These are phyloP conservation scores for Ceratocystis ficicola DNA, from an alignment of 2,329 filamentous ascomycete genomes.

Conservation along the genomic window DNA sequence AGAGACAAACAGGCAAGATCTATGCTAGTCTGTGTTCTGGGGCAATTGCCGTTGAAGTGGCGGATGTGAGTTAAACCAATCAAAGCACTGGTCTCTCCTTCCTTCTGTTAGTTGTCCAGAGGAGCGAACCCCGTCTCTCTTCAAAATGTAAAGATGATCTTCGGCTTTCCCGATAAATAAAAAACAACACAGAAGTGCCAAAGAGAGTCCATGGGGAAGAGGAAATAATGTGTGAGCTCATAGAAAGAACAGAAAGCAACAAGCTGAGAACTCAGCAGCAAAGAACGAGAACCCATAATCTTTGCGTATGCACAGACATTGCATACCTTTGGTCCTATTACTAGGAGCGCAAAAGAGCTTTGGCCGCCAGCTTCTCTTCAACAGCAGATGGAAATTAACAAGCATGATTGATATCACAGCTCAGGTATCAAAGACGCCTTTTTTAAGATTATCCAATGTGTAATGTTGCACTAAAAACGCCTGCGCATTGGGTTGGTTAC, in stretches of 20 bases:
- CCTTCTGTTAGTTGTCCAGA: neutral
- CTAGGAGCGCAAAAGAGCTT: slow-evolving; percentile 2
- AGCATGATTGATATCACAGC: neutral
- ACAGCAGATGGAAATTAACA: slow-evolving; percentile 7
- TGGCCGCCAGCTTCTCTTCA: slow-evolving; percentile 3
- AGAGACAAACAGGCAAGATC: neutral
- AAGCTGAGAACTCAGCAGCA: neutral
- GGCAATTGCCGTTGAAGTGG: neutral
- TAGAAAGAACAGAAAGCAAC: neutral
- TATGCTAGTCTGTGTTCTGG: neutral
- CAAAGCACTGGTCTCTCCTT: neutral
- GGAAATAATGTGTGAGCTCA: neutral
- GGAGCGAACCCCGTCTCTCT: neutral
- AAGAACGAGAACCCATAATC: neutral
- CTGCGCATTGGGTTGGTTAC: neutral
- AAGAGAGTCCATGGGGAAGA: neutral
- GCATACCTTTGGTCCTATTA: neutral
- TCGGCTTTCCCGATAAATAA: slow-evolving; percentile 1
- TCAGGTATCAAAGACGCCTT: neutral
- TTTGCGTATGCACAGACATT: slow-evolving; percentile 7
- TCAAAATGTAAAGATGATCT: neutral
- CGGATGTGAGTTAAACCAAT: neutral
- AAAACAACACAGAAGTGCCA: neutral
- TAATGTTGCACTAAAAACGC: slow-evolving; percentile 7
- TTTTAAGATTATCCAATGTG: slow-evolving; percentile 10